Evolutionary conservation across 495 filamentous ascomycete species (phyloP), one percentile per base, ranked within the genome.

Genomic region (Copromyces sp.): DNA sequence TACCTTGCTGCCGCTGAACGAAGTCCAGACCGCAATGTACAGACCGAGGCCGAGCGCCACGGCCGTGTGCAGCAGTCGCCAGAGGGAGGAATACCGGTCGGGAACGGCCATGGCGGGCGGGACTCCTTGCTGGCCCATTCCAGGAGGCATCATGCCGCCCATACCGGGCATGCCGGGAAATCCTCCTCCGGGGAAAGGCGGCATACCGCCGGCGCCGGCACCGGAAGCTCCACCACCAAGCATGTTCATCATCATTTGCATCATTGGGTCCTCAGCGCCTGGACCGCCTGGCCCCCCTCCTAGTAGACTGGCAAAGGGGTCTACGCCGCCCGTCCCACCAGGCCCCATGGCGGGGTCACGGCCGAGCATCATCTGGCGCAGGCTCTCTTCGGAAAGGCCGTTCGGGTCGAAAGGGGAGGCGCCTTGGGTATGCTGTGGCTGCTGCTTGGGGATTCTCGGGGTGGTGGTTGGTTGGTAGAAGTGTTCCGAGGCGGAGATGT

Each of bases 31-130:
- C 68, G 87, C 83, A 69, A 96, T 86, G 78, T 95, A 97, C 12
- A 92, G 74, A 0, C 90, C 92, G 5, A 97, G 83, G 1, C 83
- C 80, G 14, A 96, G 78, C 0, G 93, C 89, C 80, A 94, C 91
- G 0, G 93, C 45, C 3, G 89, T 87, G 80, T 97, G 94, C 17
- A 95, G 78, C 16, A 93, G 83, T 70, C 91, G 89, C 93, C 93
- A 97, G 1, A 93, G 72, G 71, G 88, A 86, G 2, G 81, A 76
- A 11, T 80, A 81, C 71, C 81, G 86, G 80, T 84, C 84, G 75
- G 82, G 81, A 72, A 80, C 73, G 39, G 75, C 75, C 37, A 47
- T 76, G 78, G 72, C 4, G 14, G 20, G 65, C 9, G 41, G 68
- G 29, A 61, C 53, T 59, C 20, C 47, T 61, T 35, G 53, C 24